Percentiles rank a stretch among this genome's conserved stretches.
phyloP scores from a whole-genome alignment of 2,329 filamentous ascomycete species.

The Colletotrichum incanum region DNA sequence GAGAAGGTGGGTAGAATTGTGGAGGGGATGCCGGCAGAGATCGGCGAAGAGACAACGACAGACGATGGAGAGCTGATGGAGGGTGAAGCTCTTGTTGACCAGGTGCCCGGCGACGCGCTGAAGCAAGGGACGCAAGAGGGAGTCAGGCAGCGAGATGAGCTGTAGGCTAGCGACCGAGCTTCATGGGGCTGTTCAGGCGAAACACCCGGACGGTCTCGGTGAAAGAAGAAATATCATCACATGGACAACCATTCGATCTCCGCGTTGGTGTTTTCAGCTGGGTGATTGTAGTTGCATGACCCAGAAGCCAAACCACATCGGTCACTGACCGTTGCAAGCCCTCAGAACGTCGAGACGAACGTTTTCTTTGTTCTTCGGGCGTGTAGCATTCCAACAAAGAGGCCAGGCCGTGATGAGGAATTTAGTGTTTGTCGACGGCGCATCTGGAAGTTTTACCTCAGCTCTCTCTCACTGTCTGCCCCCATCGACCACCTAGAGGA shows the following conservation, averaged over 20 bases:
- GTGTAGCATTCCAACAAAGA: neutral
- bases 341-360: neutral
- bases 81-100: constrained; percentile 36
- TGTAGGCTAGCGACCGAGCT: constrained; percentile 14
- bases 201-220: constrained; percentile 13
- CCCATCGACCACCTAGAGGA: neutral
- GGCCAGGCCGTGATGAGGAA: constrained; percentile 6
- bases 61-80: constrained; percentile 42
- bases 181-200: neutral
- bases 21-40: constrained; percentile 47
- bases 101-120: constrained; percentile 46
- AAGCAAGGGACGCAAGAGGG: constrained; percentile 41
- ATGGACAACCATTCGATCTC: constrained; percentile 10
- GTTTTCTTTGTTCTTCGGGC: constrained; percentile 11
- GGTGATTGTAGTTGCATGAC: neutral
- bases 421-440: neutral
- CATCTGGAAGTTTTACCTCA: constrained; percentile 10
- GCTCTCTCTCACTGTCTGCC: neutral
- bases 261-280: constrained; percentile 11
- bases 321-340: neutral
- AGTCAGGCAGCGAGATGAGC: constrained; percentile 37
- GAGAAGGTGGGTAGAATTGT: constrained; percentile 71
- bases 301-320: neutral
- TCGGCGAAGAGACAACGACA: constrained; percentile 32
- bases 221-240: constrained; percentile 34